Evolutionary conservation across 768 basidiomycete species (phyloP).

Genomic region (Dioszegia crocea): DNA sequence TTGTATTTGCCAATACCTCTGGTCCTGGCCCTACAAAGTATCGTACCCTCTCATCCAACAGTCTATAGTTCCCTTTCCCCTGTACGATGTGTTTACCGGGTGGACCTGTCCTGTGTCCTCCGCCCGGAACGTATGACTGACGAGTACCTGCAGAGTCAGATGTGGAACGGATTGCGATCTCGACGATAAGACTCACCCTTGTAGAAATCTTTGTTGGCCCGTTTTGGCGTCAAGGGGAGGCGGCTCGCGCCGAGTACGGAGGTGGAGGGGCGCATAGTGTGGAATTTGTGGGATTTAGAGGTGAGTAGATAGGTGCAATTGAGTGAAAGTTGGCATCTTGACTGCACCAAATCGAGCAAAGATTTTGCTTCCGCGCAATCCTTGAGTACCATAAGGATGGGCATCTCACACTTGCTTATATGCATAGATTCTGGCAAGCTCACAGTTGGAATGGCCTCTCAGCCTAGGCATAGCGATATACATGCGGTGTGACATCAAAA

Average conservation of each 20-base stretch:
- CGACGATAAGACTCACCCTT: slow-evolving; percentile 61
- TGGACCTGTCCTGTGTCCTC: slow-evolving; percentile 79
- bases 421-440: not conserved
- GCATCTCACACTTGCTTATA: not conserved
- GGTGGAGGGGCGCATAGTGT: slow-evolving; percentile 37
- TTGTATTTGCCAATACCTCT: slow-evolving; percentile 33
- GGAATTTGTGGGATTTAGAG: not conserved
- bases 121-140: slow-evolving; percentile 70
- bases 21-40: slow-evolving; percentile 68
- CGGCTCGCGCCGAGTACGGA: slow-evolving; percentile 60
- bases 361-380: slow-evolving; percentile 4
- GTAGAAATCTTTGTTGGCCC: slow-evolving; percentile 93
- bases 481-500: no score
- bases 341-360: not conserved
- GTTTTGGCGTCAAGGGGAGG: slow-evolving; percentile 73
- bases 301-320: not conserved
- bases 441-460: no score
- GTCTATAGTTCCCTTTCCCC: slow-evolving; percentile 69
- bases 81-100: slow-evolving; percentile 76
- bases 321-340: not conserved
- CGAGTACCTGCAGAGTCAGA: slow-evolving; percentile 62
- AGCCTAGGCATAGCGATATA: no score
- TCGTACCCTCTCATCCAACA: slow-evolving; percentile 77
- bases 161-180: not conserved
- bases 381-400: not conserved